Conservation (phyloP, 345 rosid species). For the Turnera subulata region DNA sequence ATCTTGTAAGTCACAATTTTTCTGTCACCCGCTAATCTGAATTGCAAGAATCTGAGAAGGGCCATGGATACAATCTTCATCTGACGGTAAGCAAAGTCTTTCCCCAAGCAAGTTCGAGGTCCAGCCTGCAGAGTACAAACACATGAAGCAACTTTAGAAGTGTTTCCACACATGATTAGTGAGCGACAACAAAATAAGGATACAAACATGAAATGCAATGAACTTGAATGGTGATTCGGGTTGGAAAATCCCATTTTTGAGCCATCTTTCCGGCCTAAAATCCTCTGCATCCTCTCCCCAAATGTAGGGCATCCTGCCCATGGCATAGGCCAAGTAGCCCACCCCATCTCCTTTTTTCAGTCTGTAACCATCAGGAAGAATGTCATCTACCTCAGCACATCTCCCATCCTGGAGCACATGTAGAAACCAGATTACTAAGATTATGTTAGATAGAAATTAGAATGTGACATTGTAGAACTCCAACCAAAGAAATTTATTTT, state of each 20-base stretch:
- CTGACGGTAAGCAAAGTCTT: slow-evolving; percentile 65
- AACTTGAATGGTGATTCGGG: slow-evolving; percentile 74
- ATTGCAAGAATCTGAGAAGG: slow-evolving; percentile 54
- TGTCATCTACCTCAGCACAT: slow-evolving; percentile 53
- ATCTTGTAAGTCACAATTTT: slow-evolving; percentile 37
- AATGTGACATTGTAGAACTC: not conserved
- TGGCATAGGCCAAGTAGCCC: slow-evolving; percentile 55
- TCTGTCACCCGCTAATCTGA: slow-evolving; percentile 48
- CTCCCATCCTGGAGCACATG: slow-evolving; percentile 51
- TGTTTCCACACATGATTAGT: no score
- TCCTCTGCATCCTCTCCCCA: slow-evolving; percentile 81
- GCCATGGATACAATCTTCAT: slow-evolving; percentile 70
- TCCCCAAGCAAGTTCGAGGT: slow-evolving; percentile 70
- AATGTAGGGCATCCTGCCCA: slow-evolving; percentile 70
- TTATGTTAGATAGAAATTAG: no score
- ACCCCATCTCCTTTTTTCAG: slow-evolving; percentile 62
- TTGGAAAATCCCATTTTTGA: slow-evolving; percentile 51
- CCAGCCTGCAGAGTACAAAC: slow-evolving; percentile 54
- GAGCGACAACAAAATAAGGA: not conserved
- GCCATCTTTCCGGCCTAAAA: slow-evolving; percentile 79
- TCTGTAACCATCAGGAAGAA: slow-evolving; percentile 61
- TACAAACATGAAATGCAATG: slow-evolving; percentile 47
- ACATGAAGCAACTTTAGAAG: not conserved
- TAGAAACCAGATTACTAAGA: slow-evolving; percentile 1
- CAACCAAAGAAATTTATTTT: no score